A percentile compares a stretch with the other conserved stretches of the same genome.
These are phyloP conservation scores for Globisporangium lucens DNA, from an alignment of 352 stramenopile species.

Conservation along the genomic window DNA sequence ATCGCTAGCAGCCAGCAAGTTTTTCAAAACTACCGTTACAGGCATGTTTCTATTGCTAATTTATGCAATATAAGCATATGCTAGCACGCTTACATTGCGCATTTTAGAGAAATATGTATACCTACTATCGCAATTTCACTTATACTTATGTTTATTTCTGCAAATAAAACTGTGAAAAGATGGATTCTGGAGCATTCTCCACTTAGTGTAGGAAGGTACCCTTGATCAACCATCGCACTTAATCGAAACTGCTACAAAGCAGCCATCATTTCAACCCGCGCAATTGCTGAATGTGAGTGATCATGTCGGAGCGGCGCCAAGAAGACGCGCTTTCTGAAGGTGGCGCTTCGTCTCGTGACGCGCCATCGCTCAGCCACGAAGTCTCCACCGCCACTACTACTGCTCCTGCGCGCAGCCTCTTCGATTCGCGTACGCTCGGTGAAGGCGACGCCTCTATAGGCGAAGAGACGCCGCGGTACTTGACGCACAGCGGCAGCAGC, in stretches of 20 bases:
- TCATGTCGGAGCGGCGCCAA: not conserved
- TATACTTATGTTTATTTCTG: not conserved
- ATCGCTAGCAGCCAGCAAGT: not conserved
- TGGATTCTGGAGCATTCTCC: conserved; percentile 1
- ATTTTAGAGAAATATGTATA: not conserved
- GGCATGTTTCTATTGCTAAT: not conserved
- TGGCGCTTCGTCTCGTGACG: not conserved
- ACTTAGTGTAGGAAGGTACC: not conserved
- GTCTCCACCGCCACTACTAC: not conserved
- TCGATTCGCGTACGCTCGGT: conserved; percentile 40
- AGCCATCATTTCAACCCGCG: not conserved
- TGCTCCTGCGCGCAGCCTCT: conserved; percentile 28
- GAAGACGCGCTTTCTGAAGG: conserved; percentile 1
- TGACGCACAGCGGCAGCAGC: conserved; percentile 26
- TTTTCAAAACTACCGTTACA: not conserved
- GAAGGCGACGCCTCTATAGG: not conserved
- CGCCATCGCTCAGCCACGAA: not conserved
- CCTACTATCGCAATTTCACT: not conserved
- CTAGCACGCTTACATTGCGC: not conserved
- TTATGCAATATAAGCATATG: not conserved
- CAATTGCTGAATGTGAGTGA: not conserved
- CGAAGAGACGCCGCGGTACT: conserved; percentile 27
- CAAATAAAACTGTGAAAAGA: not conserved
- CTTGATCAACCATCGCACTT: not conserved
- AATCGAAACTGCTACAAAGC: not conserved